Base-by-base conservation (phyloP, 371 early-diverging fungal genomes). In the Dichotomocladium elegans region DNA sequence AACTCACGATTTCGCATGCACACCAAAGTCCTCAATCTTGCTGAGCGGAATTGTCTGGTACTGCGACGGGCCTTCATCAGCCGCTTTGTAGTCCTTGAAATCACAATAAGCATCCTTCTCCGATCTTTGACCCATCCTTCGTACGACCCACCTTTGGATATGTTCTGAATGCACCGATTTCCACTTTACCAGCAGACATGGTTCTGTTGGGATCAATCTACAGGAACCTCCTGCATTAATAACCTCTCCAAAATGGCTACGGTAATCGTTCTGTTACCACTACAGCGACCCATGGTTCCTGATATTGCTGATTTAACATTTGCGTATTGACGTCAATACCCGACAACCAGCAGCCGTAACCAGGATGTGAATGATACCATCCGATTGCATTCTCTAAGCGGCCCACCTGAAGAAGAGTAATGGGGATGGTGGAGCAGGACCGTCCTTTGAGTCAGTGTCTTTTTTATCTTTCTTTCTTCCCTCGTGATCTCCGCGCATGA, bases 311-410 rank as follows among this genome's bases (percentile, higher is more conserved):
- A 70, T 97, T 95, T 33, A 92, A 69, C 87, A 86, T 91, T 66
- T 98, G 98, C 11, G 99, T 98, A 47, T 81, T 80, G 22, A 97
- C 97, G 64, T 98, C 99, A 63, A 98, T 97, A 22, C 99, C 98
- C 6, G 97, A 96, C 47, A 98, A 80, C 99, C 99, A 98, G 72
- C 98, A 97, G 2, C 98, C 97, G 63, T 97, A 98, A 12, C 99
- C 99, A 15, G 99, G 99, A 74, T 98, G 99, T 34, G 90, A 89
- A 66, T 98, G 99, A 77, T 98, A 98, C 99, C 99, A 98, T 2
- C 99, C 99, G 61, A 97, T 82, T 3, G 84, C 93, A 64, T 96
- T 93, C 62, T 98, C 99, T 5, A 89, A 63, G 29, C 96, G 81
- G 5, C 95, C 96, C n/a, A 92, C 89, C 87, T 91, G 66, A 15